Conservation (phyloP, 257 asterid genomes). For the Solanum megistacrolobum region DNA sequence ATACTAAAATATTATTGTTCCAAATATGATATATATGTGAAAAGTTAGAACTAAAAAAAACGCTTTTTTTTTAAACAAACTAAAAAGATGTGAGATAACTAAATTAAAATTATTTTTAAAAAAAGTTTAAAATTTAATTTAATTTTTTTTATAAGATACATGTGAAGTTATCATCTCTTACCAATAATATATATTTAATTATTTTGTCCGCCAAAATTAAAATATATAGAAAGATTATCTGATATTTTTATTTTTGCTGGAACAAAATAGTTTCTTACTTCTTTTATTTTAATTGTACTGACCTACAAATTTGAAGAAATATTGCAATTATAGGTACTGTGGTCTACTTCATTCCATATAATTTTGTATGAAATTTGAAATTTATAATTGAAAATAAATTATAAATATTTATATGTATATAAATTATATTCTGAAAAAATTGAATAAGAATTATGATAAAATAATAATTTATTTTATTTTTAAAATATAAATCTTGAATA, state of each 20-base stretch:
- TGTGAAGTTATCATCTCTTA: not conserved
- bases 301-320: not conserved
- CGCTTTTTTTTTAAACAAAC: fast-evolving
- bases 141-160: too few species aligned
- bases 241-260: too few species aligned
- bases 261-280: not conserved
- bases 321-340: not conserved
- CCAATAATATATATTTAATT: not conserved
- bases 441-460: too few species aligned
- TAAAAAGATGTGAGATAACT: too few species aligned
- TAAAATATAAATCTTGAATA: too few species aligned
- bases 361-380: not conserved
- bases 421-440: not conserved
- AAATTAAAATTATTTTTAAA: too few species aligned
- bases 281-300: not conserved
- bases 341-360: not conserved
- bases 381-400: too few species aligned
- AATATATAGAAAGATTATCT: not conserved
- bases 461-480: too few species aligned
- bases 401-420: not conserved
- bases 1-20: not conserved
- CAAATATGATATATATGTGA: too few species aligned
- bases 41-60: too few species aligned
- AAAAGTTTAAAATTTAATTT: too few species aligned
- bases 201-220: too few species aligned